Evolutionary conservation across 2,329 filamentous ascomycete species (phyloP).

Genomic region (Diplocarpon mali): DNA sequence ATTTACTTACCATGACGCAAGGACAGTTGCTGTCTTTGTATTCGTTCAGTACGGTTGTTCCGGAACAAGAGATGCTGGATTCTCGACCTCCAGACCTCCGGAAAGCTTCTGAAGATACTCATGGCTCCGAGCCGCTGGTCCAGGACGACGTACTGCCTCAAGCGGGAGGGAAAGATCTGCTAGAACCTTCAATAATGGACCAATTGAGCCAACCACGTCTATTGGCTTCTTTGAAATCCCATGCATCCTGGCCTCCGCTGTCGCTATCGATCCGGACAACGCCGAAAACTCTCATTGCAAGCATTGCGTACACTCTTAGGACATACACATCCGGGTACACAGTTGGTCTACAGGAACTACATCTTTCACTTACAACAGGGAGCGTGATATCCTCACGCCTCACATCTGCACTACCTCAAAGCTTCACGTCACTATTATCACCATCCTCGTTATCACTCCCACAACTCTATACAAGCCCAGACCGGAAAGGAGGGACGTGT

Average conservation of each 20-base stretch:
- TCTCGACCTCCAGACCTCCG: constrained; percentile 4
- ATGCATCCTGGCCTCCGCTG: constrained; percentile 66
- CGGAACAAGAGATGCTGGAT: constrained; percentile 8
- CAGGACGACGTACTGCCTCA: not conserved
- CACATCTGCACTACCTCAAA: constrained; percentile 37
- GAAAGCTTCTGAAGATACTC: not conserved
- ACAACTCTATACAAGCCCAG: constrained; percentile 28
- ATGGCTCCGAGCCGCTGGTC: not conserved
- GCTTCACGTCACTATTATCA: constrained; percentile 31
- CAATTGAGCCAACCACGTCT: constrained; percentile 32
- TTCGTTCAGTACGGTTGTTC: constrained; percentile 38
- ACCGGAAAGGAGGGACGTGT: constrained; percentile 21
- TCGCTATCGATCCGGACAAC: constrained; percentile 72
- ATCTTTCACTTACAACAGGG: constrained; percentile 35
- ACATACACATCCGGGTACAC: constrained; percentile 73
- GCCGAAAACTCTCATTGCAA: constrained; percentile 56
- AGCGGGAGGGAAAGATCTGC: not conserved
- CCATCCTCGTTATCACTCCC: constrained; percentile 8
- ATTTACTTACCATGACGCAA: constrained; percentile 67
- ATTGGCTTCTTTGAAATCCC: constrained; percentile 69
- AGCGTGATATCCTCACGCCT: constrained; percentile 36
- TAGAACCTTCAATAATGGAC: not conserved
- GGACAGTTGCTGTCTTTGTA: constrained; percentile 69
- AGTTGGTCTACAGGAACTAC: constrained; percentile 82
- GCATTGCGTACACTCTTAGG: constrained; percentile 76